These are phyloP conservation scores for Pichia occidentalis DNA, from an alignment of 805 yeast species.

Conservation along the genomic window DNA sequence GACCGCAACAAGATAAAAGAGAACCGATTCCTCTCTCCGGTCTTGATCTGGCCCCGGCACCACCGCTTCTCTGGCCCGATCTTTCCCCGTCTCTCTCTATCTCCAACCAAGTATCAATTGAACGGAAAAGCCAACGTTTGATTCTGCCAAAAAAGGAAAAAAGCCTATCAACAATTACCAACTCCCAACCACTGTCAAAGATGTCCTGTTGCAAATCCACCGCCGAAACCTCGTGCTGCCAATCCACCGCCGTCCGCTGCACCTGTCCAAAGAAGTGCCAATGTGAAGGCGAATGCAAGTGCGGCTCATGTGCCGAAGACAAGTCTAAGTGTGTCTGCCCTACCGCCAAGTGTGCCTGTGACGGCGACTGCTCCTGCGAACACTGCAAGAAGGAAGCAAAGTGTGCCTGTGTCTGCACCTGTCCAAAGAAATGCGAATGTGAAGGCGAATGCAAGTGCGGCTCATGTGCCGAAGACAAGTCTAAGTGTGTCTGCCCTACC, in stretches of 20 bases:
- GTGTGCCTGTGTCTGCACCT: conserved; percentile 6
- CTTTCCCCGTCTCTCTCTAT: too few relatives aligned
- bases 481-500: conserved; percentile 11
- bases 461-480: conserved; percentile 9
- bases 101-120: too few relatives aligned
- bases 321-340: conserved; percentile 9
- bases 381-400: conserved; percentile 1
- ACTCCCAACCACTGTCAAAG: background rate
- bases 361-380: conserved; percentile 8
- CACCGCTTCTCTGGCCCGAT: too few relatives aligned
- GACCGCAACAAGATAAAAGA: too few relatives aligned
- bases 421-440: conserved; percentile 14
- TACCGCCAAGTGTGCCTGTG: conserved; percentile 10
- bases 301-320: conserved; percentile 8
- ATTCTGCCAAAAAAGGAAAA: too few relatives aligned
- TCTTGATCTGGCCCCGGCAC: too few relatives aligned
- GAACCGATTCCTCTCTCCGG: too few relatives aligned
- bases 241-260: background rate
- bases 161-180: too few relatives aligned
- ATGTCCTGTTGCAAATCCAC: conserved; percentile 5
- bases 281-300: conserved; percentile 9
- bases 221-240: background rate
- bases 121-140: too few relatives aligned
- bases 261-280: conserved; percentile 9
- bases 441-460: conserved; percentile 11